These are phyloP conservation scores for Solioccasus polychromus DNA, from an alignment of 768 basidiomycete genomes.

Conservation along the genomic window DNA sequence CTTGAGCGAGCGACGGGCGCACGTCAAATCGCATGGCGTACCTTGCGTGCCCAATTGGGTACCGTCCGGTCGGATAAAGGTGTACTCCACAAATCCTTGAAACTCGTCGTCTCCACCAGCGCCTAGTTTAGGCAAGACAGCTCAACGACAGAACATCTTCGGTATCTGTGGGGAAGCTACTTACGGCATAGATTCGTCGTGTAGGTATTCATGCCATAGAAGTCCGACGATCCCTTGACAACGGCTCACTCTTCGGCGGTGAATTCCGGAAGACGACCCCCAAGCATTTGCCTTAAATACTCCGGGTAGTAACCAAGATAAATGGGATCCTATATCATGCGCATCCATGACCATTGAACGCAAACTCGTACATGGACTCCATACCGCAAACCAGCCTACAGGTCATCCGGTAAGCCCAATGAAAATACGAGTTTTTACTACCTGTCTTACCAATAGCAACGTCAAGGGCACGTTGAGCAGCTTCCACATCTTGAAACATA, in stretches of 20 bases:
- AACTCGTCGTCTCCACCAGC: slow-evolving; percentile 63
- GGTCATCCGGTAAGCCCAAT: slow-evolving; percentile 16
- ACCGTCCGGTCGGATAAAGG: slow-evolving; percentile 61
- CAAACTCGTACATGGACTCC: no score
- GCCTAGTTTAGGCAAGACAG: slow-evolving; percentile 30
- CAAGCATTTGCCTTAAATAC: slow-evolving; percentile 53
- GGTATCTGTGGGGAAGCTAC: slow-evolving; percentile 16
- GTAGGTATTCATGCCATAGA: slow-evolving; percentile 74
- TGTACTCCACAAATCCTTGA: slow-evolving; percentile 57
- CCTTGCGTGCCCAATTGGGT: slow-evolving; percentile 63
- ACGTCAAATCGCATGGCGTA: slow-evolving; percentile 25
- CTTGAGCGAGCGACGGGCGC: neutral
- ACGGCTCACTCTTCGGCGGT: slow-evolving; percentile 53
- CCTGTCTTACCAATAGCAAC: slow-evolving; percentile 60
- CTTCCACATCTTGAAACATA: slow-evolving; percentile 50
- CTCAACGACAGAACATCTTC: neutral
- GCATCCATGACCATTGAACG: no score
- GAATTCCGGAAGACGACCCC: slow-evolving; percentile 56
- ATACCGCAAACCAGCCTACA: slow-evolving; percentile 57
- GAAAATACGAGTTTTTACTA: slow-evolving; percentile 25
- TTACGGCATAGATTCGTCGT: slow-evolving; percentile 61
- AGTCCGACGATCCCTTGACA: slow-evolving; percentile 65
- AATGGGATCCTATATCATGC: slow-evolving; percentile 55
- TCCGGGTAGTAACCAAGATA: slow-evolving; percentile 70
- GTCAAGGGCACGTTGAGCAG: slow-evolving; percentile 71